Evolutionary conservation across 2,329 filamentous ascomycete species (phyloP), one percentile per base, ranked within the genome.

Genomic region (Lachnellula subtilissima): DNA sequence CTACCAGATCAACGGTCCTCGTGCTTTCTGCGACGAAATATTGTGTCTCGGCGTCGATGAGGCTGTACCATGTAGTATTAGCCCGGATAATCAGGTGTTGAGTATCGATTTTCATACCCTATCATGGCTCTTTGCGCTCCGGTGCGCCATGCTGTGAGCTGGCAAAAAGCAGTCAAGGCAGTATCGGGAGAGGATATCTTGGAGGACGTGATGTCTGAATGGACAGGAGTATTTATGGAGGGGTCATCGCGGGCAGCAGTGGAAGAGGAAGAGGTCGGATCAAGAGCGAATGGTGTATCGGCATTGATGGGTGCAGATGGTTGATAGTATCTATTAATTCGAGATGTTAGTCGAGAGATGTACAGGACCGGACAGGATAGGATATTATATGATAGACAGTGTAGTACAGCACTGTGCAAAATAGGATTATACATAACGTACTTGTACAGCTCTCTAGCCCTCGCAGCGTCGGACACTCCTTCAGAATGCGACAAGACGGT

Each of bases 21-120:
- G 79, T 81, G 8, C 76, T 75, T 61, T 82, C 79, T 39, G 78
- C 78, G 43, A 82, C 71, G 49, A 82, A 74, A 54, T 76, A 79
- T 67, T 81, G 77, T 11, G 69, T 72, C 3, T 70, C 67, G 5
- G 67, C 66, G 57, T 77, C 76, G 51, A 80, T 74, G 17, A 82
- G 67, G 50, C 77, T 69, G 23, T 12, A 9, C 15, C 25, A 5
- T 48, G 43, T 66, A 22, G 15, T 45, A 12, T 12, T 48, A 65
- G 58, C n/a, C 42, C n/a, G 40, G 4, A 12, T 15, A 6, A 14
- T n/a, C 15, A 49, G 37, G 4, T 9, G 39, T 25, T 22, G 22
- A n/a, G 15, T 22, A 8, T 22, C 17, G 32, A 35, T 11, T 22
- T n/a, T 12, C 39, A 4, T 28, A 66, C 67, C 67, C 77, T 22